Conservation (phyloP, 495 filamentous ascomycete species). For the Glarea lozoyensis region DNA sequence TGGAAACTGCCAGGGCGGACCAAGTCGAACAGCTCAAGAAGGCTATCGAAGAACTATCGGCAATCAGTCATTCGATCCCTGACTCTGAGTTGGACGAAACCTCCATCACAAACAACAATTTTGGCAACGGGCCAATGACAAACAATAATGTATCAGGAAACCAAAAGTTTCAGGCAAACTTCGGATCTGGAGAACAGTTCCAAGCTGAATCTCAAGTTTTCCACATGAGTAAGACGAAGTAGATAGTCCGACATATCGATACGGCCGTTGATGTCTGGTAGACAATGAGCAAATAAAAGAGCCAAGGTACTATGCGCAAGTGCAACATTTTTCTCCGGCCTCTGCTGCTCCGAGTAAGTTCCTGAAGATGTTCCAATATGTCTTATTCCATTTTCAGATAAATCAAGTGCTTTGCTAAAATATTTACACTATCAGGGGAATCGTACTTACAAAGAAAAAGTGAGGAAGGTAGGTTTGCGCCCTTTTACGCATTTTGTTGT, state of each 20-base stretch:
- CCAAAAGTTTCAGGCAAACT: not conserved
- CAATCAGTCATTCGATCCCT: constrained; percentile 10
- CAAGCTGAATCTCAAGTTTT: not conserved
- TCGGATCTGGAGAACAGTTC: not conserved
- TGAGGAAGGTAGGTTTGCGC: not conserved
- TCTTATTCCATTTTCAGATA: not conserved
- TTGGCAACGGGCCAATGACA: not conserved
- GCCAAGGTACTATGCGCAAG: not conserved
- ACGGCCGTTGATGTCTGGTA: not conserved
- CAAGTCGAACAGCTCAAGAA: constrained; percentile 8
- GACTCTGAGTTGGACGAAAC: not conserved
- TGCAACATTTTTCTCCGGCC: not conserved
- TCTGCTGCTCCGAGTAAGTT: not conserved
- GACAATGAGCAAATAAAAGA: not conserved
- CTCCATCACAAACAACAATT: not conserved
- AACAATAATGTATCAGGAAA: not conserved
- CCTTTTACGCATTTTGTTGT: not conserved
- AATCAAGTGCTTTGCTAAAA: not conserved
- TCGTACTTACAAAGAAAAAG: not conserved
- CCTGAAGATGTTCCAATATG: not conserved
- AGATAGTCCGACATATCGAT: not conserved
- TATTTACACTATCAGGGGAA: not conserved
- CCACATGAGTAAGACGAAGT: not conserved
- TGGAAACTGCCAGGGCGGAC: constrained; percentile 8
- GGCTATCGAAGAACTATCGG: constrained; percentile 16